Conservation (phyloP, 805 yeast genomes). For the Monosporozyma servazzii region DNA sequence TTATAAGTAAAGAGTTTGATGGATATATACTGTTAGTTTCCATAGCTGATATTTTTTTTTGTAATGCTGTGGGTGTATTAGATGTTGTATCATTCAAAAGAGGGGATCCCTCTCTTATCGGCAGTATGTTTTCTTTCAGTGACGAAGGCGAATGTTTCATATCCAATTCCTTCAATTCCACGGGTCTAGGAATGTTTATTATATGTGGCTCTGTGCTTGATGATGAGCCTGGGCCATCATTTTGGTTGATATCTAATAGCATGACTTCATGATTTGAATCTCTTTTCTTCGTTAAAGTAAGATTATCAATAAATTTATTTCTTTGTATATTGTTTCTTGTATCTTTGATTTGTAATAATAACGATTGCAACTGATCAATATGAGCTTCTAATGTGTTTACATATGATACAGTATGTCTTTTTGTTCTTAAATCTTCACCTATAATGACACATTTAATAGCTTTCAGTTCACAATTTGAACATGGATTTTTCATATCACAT, state of each 20-base stretch:
- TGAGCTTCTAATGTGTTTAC: slow-evolving; percentile 33
- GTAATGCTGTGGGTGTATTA: neutral
- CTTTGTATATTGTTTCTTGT: slow-evolving; percentile 7
- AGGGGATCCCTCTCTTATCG: neutral
- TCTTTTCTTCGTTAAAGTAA: neutral
- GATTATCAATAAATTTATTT: slow-evolving; percentile 2
- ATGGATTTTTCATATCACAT: slow-evolving; percentile 39
- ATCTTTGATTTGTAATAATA: slow-evolving; percentile 8
- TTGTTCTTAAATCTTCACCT: slow-evolving; percentile 37
- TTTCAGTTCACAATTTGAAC: slow-evolving; percentile 36
- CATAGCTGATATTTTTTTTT: slow-evolving; percentile 5
- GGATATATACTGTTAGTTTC: slow-evolving; percentile 22
- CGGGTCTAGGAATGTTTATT: neutral
- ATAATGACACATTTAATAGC: slow-evolving; percentile 37
- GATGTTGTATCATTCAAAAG: neutral
- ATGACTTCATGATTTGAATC: neutral
- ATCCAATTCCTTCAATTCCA: neutral
- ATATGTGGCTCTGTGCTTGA: neutral
- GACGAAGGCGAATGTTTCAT: neutral
- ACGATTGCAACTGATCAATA: slow-evolving; percentile 15
- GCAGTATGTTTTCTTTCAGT: neutral
- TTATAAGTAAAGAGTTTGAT: slow-evolving; percentile 20
- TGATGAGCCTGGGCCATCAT: neutral
- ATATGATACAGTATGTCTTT: slow-evolving; percentile 37
- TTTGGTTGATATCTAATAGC: neutral